phyloP scores from a whole-genome alignment of 371 early-diverging fungal species.

The Mucor mucedo region DNA sequence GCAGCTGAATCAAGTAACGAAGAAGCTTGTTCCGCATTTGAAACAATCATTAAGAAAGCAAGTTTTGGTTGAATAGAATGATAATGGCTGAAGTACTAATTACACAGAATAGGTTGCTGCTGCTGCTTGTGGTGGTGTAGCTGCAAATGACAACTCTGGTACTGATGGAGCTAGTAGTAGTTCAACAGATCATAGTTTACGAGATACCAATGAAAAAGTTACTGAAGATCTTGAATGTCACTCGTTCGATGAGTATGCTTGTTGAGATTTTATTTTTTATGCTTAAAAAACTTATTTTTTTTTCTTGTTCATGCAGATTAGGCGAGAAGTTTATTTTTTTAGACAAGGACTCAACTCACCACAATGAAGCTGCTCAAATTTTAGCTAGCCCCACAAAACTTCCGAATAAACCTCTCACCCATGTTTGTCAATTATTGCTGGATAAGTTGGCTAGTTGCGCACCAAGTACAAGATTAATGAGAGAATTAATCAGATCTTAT shows the following conservation, averaged over 20 bases:
- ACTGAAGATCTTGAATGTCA: constrained; percentile 18
- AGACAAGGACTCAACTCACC: constrained; percentile 6
- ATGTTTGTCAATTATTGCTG: constrained; percentile 7
- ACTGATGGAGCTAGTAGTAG: constrained; percentile 15
- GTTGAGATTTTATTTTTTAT: constrained; percentile 18
- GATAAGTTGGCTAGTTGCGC: constrained; percentile 9
- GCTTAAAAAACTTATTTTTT: constrained; percentile 16
- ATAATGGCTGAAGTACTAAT: constrained; percentile 19
- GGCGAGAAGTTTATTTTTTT: constrained; percentile 17
- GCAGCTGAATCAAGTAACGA: constrained; percentile 25
- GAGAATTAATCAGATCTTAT: constrained; percentile 6
- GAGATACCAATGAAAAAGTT: constrained; percentile 18
- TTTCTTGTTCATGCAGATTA: constrained; percentile 11
- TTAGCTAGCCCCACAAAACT: constrained; percentile 8
- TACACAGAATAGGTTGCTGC: constrained; percentile 20
- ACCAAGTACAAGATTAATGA: constrained; percentile 15
- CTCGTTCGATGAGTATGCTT: constrained; percentile 22
- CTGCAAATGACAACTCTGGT: constrained; percentile 11
- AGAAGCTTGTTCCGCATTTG: constrained; percentile 21
- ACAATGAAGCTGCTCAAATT: constrained; percentile 4
- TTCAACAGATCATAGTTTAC: constrained; percentile 19
- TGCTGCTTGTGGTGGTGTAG: constrained; percentile 6
- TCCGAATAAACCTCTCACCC: constrained; percentile 7
- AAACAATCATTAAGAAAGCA: constrained; percentile 16
- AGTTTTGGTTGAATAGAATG: constrained; percentile 23